Conservation (phyloP, 78 protist species). For the Trichosphaerium sp. region DNA sequence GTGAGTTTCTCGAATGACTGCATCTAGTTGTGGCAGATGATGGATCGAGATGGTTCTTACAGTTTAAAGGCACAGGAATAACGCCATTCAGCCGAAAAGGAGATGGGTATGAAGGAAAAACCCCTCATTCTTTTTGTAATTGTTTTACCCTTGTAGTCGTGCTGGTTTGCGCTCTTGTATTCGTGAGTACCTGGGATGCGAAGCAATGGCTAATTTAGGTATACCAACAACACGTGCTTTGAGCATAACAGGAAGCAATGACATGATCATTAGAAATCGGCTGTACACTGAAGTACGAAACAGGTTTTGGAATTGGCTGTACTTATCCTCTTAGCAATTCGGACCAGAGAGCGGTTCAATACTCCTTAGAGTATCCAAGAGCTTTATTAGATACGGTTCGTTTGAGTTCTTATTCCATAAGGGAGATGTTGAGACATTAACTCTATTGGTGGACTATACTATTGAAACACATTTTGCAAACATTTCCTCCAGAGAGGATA, state of each 20-base stretch:
- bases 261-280: too few species aligned
- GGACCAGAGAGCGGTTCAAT: conserved; percentile 46
- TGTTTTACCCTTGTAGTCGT: too few species aligned
- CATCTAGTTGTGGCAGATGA: too few species aligned
- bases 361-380: conserved; percentile 30
- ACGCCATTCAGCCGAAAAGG: conserved; percentile 56
- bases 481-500: background rate
- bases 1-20: too few species aligned
- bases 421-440: background rate
- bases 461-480: background rate
- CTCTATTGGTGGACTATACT: background rate
- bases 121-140: too few species aligned
- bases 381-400: conserved; percentile 53
- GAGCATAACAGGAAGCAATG: conserved; percentile 15
- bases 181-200: conserved; percentile 50
- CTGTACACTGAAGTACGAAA: too few species aligned
- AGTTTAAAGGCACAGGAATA: conserved; percentile 34
- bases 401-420: conserved; percentile 12
- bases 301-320: too few species aligned
- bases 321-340: too few species aligned
- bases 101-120: conserved; percentile 61
- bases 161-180: conserved; percentile 48
- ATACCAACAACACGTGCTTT: conserved; percentile 59
- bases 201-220: conserved; percentile 37
- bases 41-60: background rate